Percentiles rank a stretch among this genome's conserved stretches.
Evolutionary conservation across 1,284 basidiomycete genomes (phyloP).

Genomic region (Ustilago xerochloae): DNA sequence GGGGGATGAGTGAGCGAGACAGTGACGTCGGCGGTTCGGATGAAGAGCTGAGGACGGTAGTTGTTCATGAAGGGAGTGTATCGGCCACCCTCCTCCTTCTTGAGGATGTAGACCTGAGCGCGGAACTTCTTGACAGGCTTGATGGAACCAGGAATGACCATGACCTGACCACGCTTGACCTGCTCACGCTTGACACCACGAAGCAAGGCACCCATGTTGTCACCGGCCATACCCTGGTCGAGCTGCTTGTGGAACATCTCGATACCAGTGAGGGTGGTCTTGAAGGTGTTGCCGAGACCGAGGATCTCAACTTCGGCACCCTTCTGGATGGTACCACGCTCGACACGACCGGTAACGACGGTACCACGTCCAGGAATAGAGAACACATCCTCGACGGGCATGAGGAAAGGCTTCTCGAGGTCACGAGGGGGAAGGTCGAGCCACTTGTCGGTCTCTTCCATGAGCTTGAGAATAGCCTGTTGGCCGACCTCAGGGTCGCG

Average conservation of each 20-base stretch:
- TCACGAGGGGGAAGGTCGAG: conserved; percentile 95
- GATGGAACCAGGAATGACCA: conserved; percentile 90
- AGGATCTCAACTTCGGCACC: conserved; percentile 94
- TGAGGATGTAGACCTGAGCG: conserved; percentile 73
- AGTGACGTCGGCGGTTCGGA: conserved; percentile 95
- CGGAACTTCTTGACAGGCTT: conserved; percentile 91
- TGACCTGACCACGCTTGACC: conserved; percentile 90
- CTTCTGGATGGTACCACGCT: conserved; percentile 92
- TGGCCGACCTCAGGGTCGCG: conserved; percentile 81
- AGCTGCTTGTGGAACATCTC: conserved; percentile 99
- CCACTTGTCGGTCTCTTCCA: conserved; percentile 92
- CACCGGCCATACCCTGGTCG: conserved; percentile 96
- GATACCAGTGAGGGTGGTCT: conserved; percentile 95
- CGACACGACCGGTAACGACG: conserved; percentile 95
- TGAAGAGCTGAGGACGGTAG: conserved; percentile 95
- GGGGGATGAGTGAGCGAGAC: conserved; percentile 86
- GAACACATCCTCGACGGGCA: conserved; percentile 97
- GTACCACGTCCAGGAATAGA: conserved; percentile 99
- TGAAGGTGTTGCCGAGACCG: conserved; percentile 84
- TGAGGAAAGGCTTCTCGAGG: conserved; percentile 96
- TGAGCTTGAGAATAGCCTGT: conserved; percentile 84
- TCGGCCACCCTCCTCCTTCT: conserved; percentile 97
- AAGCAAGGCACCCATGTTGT: conserved; percentile 98
- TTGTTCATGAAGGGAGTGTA: conserved; percentile 97
- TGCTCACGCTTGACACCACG: conserved; percentile 98